These are phyloP conservation scores for Hemileccinum rubropunctum DNA, from an alignment of 768 basidiomycete genomes.

Conservation along the genomic window DNA sequence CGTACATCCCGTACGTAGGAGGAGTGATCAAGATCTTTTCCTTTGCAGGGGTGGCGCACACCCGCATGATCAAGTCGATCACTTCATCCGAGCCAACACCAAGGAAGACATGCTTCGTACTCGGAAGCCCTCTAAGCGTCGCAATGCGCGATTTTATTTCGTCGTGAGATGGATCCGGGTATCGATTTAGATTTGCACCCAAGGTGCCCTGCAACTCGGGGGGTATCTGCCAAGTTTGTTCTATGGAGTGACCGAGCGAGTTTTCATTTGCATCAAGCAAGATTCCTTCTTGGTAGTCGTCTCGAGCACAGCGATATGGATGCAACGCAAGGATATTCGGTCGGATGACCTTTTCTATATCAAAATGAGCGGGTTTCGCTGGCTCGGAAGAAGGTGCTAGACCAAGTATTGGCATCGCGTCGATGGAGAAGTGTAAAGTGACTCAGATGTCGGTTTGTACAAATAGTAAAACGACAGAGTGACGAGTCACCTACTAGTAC, in stretches of 20 bases:
- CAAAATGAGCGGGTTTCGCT: slow-evolving; percentile 73
- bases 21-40: slow-evolving; percentile 90
- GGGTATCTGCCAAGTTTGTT: slow-evolving; percentile 30
- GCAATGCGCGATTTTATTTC: slow-evolving; percentile 77
- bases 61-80: slow-evolving; percentile 90
- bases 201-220: slow-evolving; percentile 37
- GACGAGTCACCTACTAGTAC: too few relatives aligned
- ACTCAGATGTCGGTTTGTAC: too few relatives aligned
- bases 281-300: slow-evolving; percentile 90
- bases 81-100: slow-evolving; percentile 98
- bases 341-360: slow-evolving; percentile 81
- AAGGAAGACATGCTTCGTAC: slow-evolving; percentile 72
- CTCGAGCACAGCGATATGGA: slow-evolving; percentile 94
- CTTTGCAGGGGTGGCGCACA: slow-evolving; percentile 73
- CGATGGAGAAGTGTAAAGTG: too few relatives aligned
- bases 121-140: slow-evolving; percentile 64
- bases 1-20: slow-evolving; percentile 98
- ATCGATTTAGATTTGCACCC: slow-evolving; percentile 73
- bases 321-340: slow-evolving; percentile 89
- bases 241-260: slow-evolving; percentile 83
- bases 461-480: too few relatives aligned
- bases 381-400: slow-evolving; percentile 43
- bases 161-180: slow-evolving; percentile 89
- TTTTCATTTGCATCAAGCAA: slow-evolving; percentile 99
- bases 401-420: slow-evolving; percentile 66